Conservation (phyloP, 345 rosid species). For the Euclidium syriacum region DNA sequence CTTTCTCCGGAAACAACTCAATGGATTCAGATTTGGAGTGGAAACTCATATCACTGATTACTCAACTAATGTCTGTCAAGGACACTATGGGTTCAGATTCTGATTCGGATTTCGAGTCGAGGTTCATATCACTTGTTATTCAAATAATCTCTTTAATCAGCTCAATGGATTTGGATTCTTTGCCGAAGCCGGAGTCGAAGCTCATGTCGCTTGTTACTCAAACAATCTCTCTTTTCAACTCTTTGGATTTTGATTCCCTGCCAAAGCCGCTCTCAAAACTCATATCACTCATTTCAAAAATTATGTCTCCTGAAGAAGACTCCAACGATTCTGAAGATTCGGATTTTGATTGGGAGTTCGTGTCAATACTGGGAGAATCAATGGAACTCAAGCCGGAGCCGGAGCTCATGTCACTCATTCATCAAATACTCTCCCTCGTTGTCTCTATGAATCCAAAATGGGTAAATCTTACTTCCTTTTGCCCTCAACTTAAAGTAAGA, state of each 20-base stretch:
- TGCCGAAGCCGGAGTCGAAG: background rate
- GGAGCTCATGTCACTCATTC: background rate
- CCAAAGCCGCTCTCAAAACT: no score
- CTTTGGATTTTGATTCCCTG: background rate
- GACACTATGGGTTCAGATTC: no score
- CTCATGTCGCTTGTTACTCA: background rate
- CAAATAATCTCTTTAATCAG: background rate
- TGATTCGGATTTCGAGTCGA: background rate
- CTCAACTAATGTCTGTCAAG: no score
- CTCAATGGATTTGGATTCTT: background rate
- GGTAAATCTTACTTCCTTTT: no score
- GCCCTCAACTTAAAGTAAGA: no score
- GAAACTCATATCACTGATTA: no score
- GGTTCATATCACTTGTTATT: no score
- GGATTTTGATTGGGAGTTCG: background rate
- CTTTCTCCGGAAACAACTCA: no score
- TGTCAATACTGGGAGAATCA: background rate
- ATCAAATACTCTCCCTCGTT: background rate
- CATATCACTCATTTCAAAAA: background rate
- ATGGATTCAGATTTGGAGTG: no score
- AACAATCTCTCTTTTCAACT: background rate
- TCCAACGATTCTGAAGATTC: background rate
- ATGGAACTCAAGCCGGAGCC: background rate
- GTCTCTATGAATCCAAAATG: no score
- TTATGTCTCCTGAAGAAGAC: background rate